Base-by-base conservation (phyloP, 495 filamentous ascomycete genomes). In the Polyplosphaeria fusca region DNA sequence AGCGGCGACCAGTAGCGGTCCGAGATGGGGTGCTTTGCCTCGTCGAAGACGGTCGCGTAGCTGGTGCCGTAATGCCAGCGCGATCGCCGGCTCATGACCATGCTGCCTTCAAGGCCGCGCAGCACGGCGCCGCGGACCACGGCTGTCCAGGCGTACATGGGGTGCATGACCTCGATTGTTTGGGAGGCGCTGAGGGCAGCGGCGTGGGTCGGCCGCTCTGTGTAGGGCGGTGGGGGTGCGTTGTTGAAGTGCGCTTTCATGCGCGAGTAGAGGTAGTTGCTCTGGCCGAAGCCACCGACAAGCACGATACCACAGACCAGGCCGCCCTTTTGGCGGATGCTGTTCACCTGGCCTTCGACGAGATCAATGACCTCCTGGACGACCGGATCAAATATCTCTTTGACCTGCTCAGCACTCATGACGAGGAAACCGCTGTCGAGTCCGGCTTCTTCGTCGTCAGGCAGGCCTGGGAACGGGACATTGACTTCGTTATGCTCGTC, bases 21-120 rank as follows among this genome's bases (percentile, higher is more conserved):
- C 25, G 68, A 74, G 5, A 86, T 77, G 14, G 77, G 75, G 65
- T 89, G 86, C 55, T 82, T 86, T 48, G 79, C 72, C 58, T 84
- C 84, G 57, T 88, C 84, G 68, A 85, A 89, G 5, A 85, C 83
- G 0, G 86, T 88, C 0, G 86, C 86, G 70, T 88, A 88, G 37
- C 79, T 83, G 7, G 86, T 89, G n/a, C 86, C 86, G 67, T 89
- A 89, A 70, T 88, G 84, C 77, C 81, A 85, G 41, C 86, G 74
- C 26, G 83, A 78, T 61, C 82, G 79, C 23, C 86, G 69, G 23
- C 77, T 83, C 26, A 86, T 77, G 4, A 89, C 83, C 78, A 88
- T 84, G 65, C 76, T 85, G 22, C 81, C 85, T 67, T 89, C 86
- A 20, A 89, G 70, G 7, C 84, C 86, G 58, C 80, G 76, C 43